Percentiles rank a stretch among this genome's conserved stretches.
phyloP scores from a whole-genome alignment of 1,284 basidiomycete species.

The Mrakiaceae sp. region DNA sequence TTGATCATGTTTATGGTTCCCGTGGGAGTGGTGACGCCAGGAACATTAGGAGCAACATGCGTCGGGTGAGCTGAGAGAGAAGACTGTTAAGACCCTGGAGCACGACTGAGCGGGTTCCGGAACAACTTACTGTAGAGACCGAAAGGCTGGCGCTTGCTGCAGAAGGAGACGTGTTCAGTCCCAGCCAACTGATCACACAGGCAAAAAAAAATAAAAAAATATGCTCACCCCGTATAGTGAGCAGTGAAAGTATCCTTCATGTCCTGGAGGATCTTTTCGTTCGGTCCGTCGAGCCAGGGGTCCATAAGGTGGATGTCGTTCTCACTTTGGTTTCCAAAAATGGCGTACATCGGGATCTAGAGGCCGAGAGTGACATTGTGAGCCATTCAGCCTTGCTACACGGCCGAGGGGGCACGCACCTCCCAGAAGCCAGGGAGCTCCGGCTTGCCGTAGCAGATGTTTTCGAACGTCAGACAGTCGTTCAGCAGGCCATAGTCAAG shows the following conservation, averaged over 20 bases:
- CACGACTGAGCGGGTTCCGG: too few species aligned
- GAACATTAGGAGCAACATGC: constrained; percentile 44
- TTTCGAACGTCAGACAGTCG: constrained; percentile 50
- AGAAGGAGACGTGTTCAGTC: constrained; percentile 27
- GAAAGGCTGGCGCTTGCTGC: constrained; percentile 62
- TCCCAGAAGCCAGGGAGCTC: constrained; percentile 66
- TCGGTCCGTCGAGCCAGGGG: constrained; percentile 50
- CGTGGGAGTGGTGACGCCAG: constrained; percentile 40
- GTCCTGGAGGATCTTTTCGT: background rate
- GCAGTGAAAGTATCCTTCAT: constrained; percentile 56
- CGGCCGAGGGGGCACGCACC: background rate
- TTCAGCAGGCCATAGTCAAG: constrained; percentile 66
- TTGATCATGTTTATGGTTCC: constrained; percentile 57
- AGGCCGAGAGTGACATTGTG: background rate
- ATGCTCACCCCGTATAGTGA: constrained; percentile 38
- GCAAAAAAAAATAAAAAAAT: background rate
- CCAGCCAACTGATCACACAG: background rate
- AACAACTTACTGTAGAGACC: constrained; percentile 39
- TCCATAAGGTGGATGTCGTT: constrained; percentile 62
- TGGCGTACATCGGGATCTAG: constrained; percentile 66
- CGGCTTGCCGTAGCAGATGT: constrained; percentile 57
- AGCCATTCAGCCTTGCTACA: background rate
- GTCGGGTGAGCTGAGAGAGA: constrained; percentile 60
- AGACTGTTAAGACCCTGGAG: too few species aligned
- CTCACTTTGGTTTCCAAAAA: constrained; percentile 52